These are phyloP conservation scores for Fusarium decemcellulare DNA, from an alignment of 2,329 filamentous ascomycete species.

Conservation along the genomic window DNA sequence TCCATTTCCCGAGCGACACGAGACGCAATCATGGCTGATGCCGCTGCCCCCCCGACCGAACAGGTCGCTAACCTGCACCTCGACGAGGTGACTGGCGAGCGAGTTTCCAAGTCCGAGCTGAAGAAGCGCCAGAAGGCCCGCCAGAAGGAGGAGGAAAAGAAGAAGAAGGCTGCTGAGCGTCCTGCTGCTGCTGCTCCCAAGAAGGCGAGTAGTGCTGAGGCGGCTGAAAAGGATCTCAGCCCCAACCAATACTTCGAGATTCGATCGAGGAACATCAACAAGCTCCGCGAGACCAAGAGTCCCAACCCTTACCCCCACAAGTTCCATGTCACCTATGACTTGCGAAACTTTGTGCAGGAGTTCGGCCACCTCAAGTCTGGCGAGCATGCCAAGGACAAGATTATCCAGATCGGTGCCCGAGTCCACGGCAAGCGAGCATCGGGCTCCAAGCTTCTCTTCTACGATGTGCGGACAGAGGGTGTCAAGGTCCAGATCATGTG, in stretches of 20 bases:
- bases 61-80: slow-evolving; percentile 82
- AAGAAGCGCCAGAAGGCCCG: slow-evolving; percentile 97
- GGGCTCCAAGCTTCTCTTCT: slow-evolving; percentile 91
- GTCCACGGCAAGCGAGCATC: slow-evolving; percentile 90
- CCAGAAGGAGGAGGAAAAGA: slow-evolving; percentile 89
- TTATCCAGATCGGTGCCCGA: slow-evolving; percentile 84
- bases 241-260: slow-evolving; percentile 92
- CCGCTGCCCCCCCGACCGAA: slow-evolving; percentile 57
- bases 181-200: slow-evolving; percentile 75
- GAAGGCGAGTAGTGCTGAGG: slow-evolving; percentile 70
- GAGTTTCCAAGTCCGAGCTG: slow-evolving; percentile 85
- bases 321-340: slow-evolving; percentile 88
- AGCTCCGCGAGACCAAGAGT: slow-evolving; percentile 56
- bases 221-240: slow-evolving; percentile 68
- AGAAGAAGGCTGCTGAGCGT: slow-evolving; percentile 84
- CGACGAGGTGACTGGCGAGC: slow-evolving; percentile 95
- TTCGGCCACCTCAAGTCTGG: slow-evolving; percentile 89
- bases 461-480: slow-evolving; percentile 72
- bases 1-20: slow-evolving; percentile 20
- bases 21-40: slow-evolving; percentile 50
- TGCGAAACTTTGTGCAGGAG: slow-evolving; percentile 83
- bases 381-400: slow-evolving; percentile 82
- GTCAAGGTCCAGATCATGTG: slow-evolving; percentile 91
- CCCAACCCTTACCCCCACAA: slow-evolving; percentile 82
- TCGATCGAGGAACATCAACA: slow-evolving; percentile 81